Evolutionary conservation across 2,329 filamentous ascomycete species (phyloP).

Genomic region (Ceratocystis colombiana): DNA sequence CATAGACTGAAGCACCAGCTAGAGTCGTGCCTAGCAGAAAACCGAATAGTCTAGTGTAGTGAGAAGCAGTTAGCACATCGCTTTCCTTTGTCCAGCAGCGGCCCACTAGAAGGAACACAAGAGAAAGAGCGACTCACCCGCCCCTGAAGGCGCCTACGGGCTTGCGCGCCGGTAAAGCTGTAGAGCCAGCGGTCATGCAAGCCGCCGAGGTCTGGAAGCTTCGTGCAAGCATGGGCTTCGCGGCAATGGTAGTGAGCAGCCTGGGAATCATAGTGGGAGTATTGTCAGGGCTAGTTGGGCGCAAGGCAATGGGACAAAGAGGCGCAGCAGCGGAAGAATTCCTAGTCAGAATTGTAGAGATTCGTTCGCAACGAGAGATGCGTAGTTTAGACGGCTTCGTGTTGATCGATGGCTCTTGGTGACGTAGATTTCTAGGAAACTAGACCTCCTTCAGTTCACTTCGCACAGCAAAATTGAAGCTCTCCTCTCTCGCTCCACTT

Average conservation of each 20-base stretch:
- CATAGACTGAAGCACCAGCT: slow-evolving; percentile 74
- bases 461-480: slow-evolving; percentile 6
- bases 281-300: not conserved
- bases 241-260: slow-evolving; percentile 29
- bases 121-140: slow-evolving; percentile 41
- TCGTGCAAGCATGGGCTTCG: slow-evolving; percentile 30
- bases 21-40: slow-evolving; percentile 79
- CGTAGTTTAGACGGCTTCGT: not conserved
- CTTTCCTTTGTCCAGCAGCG: not conserved
- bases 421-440: not conserved
- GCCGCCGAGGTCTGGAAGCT: slow-evolving; percentile 44
- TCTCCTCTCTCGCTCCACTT: slow-evolving; percentile 16
- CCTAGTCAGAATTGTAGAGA: not conserved
- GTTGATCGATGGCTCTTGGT: not conserved
- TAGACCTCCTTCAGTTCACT: not conserved
- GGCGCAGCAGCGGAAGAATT: not conserved
- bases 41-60: slow-evolving; percentile 60
- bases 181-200: slow-evolving; percentile 36
- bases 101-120: not conserved
- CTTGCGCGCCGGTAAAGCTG: slow-evolving; percentile 46
- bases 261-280: slow-evolving; percentile 24
- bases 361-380: not conserved
- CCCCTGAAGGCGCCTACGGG: slow-evolving; percentile 52
- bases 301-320: not conserved
- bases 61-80: slow-evolving; percentile 8